These are phyloP conservation scores for Mycena maculata DNA, from an alignment of 768 basidiomycete genomes.

Conservation along the genomic window DNA sequence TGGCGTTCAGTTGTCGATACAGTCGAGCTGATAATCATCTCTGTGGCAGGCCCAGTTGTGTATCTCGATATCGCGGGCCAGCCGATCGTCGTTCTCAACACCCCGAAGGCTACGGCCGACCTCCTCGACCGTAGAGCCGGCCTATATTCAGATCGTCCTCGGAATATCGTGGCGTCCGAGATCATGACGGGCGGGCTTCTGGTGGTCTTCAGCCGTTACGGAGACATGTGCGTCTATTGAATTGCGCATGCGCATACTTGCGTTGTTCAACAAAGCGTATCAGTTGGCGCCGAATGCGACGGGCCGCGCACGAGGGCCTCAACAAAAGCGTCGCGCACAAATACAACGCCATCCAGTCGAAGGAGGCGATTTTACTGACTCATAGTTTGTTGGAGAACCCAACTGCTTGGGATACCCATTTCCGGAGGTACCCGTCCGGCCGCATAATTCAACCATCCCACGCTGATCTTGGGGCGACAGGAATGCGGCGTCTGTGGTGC, in stretches of 20 bases:
- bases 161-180: constrained; percentile 36
- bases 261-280: no score
- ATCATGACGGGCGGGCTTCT: constrained; percentile 43
- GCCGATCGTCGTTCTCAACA: constrained; percentile 50
- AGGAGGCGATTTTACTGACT: background rate
- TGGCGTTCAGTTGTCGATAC: background rate
- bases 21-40: background rate
- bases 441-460: background rate
- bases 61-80: constrained; percentile 51
- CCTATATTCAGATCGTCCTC: constrained; percentile 43
- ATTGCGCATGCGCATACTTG: no score
- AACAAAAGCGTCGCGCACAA: background rate
- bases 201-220: constrained; percentile 40
- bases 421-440: background rate
- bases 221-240: constrained; percentile 34
- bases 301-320: constrained; percentile 35
- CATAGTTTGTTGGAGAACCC: background rate
- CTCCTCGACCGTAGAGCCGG: constrained; percentile 47
- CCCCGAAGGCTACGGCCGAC: constrained; percentile 44
- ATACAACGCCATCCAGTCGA: background rate
- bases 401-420: background rate
- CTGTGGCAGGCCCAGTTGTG: constrained; percentile 39
- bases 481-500: constrained; percentile 27
- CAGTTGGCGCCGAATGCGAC: constrained; percentile 35
- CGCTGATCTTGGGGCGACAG: constrained; percentile 20